phyloP scores from a whole-genome alignment of 805 yeast species.

The Saccharomycopsis schoenii region DNA sequence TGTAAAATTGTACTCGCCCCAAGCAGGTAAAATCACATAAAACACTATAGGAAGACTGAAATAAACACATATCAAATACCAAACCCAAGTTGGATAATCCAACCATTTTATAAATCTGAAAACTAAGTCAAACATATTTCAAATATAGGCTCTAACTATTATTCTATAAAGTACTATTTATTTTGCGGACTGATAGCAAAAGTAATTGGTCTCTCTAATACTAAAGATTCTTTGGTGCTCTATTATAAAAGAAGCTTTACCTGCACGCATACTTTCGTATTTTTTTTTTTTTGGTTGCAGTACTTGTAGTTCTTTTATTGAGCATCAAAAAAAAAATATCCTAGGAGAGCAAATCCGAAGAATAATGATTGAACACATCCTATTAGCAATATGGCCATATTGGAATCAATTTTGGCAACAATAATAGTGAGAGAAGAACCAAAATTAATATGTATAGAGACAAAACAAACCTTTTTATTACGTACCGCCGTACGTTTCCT shows the following conservation, averaged over 20 bases:
- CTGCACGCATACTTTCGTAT: no score
- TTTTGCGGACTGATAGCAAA: no score
- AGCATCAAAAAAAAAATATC: no score
- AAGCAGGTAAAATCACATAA: constrained; percentile 31
- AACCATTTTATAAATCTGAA: constrained; percentile 3
- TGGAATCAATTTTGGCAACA: not conserved
- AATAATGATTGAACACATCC: no score
- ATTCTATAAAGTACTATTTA: no score
- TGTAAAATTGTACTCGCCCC: constrained; percentile 1
- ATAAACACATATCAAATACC: constrained; percentile 10
- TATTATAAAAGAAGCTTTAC: no score
- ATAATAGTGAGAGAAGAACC: not conserved
- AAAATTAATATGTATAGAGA: constrained; percentile 65
- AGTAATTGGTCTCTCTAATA: no score
- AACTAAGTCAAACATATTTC: not conserved
- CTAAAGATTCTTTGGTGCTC: no score
- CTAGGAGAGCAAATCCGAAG: no score
- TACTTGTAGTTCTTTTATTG: no score
- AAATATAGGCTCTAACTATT: not conserved
- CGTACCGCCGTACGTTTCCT: constrained; percentile 84
- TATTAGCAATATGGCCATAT: not conserved
- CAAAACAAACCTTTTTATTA: constrained; percentile 81
- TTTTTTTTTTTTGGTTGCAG: no score
- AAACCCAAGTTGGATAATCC: constrained; percentile 13
- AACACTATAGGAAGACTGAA: constrained; percentile 30